These are phyloP conservation scores for Lachancea dasiensis DNA, from an alignment of 805 yeast genomes.

Conservation along the genomic window DNA sequence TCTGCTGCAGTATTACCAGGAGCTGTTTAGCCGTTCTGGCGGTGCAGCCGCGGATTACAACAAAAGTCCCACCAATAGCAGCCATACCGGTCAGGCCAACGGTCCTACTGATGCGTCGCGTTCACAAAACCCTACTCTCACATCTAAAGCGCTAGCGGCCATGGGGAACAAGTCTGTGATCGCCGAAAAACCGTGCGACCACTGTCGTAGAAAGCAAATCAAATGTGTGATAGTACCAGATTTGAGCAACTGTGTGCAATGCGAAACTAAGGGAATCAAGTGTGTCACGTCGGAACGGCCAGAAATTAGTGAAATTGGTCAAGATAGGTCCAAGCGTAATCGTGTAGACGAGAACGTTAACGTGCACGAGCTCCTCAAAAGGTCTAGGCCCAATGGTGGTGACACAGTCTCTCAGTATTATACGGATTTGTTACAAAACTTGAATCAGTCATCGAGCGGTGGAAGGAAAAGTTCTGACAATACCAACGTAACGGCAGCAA, in stretches of 20 bases:
- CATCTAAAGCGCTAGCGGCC: slow-evolving; percentile 7
- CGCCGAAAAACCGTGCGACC: slow-evolving; percentile 60
- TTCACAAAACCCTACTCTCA: background rate
- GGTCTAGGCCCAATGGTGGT: slow-evolving; percentile 16
- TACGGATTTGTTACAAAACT: slow-evolving; percentile 23
- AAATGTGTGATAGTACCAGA: slow-evolving; percentile 69
- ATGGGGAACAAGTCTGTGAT: slow-evolving; percentile 11
- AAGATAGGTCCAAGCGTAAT: slow-evolving; percentile 15
- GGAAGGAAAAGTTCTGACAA: slow-evolving; percentile 4
- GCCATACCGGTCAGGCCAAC: background rate
- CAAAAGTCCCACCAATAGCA: background rate
- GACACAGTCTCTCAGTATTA: slow-evolving; percentile 18
- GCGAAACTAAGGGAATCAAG: slow-evolving; percentile 64
- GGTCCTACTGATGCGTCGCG: background rate
- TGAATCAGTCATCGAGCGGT: slow-evolving; percentile 10
- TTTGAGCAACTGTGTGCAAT: slow-evolving; percentile 61
- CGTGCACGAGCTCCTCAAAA: slow-evolving; percentile 19
- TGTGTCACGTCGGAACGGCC: slow-evolving; percentile 71
- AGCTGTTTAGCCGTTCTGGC: slow-evolving; percentile 18
- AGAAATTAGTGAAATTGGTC: slow-evolving; percentile 34
- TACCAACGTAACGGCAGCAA: background rate
- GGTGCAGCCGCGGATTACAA: slow-evolving; percentile 1
- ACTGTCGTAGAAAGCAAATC: slow-evolving; percentile 73
- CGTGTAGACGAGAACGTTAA: slow-evolving; percentile 21
- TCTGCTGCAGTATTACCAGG: slow-evolving; percentile 28